A percentile compares a stretch with the other conserved stretches of the same genome.
phyloP scores from a whole-genome alignment of 352 stramenopile genomes.

The Saprolegnia diclina region DNA sequence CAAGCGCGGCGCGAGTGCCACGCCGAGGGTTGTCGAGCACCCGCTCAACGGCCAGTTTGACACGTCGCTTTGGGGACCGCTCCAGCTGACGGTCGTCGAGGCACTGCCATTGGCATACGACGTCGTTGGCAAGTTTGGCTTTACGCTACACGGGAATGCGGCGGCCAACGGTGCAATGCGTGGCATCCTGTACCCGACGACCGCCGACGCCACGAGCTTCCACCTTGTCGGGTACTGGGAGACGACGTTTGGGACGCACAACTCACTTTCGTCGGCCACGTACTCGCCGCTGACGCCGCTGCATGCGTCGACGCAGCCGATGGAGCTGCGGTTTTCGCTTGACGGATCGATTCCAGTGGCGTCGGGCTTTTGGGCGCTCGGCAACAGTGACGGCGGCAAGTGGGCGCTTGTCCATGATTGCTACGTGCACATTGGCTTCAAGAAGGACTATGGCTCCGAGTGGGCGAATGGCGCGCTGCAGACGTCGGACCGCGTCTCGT shows the following conservation, averaged over 20 bases:
- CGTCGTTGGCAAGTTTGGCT: slow-evolving; percentile 69
- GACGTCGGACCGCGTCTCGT: slow-evolving; percentile 79
- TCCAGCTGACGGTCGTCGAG: slow-evolving; percentile 58
- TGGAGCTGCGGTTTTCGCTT: slow-evolving; percentile 3
- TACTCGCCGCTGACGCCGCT: slow-evolving; percentile 1
- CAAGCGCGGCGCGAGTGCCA: slow-evolving; percentile 45
- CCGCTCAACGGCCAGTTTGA: slow-evolving; percentile 77
- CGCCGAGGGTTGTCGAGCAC: slow-evolving; percentile 54
- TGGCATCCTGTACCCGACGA: slow-evolving; percentile 43
- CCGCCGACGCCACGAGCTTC: slow-evolving; percentile 23
- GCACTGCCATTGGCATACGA: slow-evolving; percentile 39
- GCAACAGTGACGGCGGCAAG: slow-evolving; percentile 30
- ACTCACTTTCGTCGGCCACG: background rate
- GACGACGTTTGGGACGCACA: slow-evolving; percentile 17
- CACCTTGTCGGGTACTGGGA: slow-evolving; percentile 62
- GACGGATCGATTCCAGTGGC: background rate
- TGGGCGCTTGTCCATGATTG: slow-evolving; percentile 81
- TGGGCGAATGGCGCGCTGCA: slow-evolving; percentile 72
- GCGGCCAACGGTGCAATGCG: slow-evolving; percentile 37
- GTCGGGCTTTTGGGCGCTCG: background rate
- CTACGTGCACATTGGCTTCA: slow-evolving; percentile 83
- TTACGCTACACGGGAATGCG: slow-evolving; percentile 52
- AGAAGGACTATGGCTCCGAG: slow-evolving; percentile 86
- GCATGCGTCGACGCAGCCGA: background rate
- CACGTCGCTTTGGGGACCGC: slow-evolving; percentile 43